These are phyloP conservation scores for Solanum gandarillasii DNA, from an alignment of 257 asterid genomes.

Conservation along the genomic window DNA sequence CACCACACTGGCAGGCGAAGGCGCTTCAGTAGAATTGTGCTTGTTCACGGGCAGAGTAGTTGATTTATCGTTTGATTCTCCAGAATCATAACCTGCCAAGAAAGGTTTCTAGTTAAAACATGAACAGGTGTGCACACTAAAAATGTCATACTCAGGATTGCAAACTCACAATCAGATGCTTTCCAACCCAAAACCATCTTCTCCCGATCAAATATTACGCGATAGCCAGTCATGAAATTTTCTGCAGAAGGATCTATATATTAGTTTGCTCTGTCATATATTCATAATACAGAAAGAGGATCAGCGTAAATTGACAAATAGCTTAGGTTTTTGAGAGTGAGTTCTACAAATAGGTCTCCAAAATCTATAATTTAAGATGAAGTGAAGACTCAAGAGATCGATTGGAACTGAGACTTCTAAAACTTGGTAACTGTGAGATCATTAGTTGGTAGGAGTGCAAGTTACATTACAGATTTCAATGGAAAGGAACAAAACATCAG, in stretches of 20 bases:
- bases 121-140: background rate
- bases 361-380: background rate
- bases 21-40: conserved; percentile 32
- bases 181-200: conserved; percentile 87
- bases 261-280: background rate
- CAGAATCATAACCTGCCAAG: conserved; percentile 20
- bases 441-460: background rate
- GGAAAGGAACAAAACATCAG: background rate
- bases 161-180: conserved; percentile 61
- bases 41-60: conserved; percentile 48
- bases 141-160: background rate
- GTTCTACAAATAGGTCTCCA: background rate
- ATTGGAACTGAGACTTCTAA: background rate
- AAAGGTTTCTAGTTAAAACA: background rate
- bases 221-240: conserved; percentile 87
- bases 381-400: background rate
- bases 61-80: conserved; percentile 17
- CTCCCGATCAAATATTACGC: conserved; percentile 77
- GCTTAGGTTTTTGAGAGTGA: background rate
- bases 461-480: background rate
- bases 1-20: conserved; percentile 45
- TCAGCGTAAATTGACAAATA: background rate
- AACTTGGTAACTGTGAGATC: background rate
- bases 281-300: background rate
- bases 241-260: conserved; percentile 32